A percentile compares a stretch with the other conserved stretches of the same genome.
phyloP scores from a whole-genome alignment of 2,329 filamentous ascomycete species.

The Torrubiellomyces zombiae region DNA sequence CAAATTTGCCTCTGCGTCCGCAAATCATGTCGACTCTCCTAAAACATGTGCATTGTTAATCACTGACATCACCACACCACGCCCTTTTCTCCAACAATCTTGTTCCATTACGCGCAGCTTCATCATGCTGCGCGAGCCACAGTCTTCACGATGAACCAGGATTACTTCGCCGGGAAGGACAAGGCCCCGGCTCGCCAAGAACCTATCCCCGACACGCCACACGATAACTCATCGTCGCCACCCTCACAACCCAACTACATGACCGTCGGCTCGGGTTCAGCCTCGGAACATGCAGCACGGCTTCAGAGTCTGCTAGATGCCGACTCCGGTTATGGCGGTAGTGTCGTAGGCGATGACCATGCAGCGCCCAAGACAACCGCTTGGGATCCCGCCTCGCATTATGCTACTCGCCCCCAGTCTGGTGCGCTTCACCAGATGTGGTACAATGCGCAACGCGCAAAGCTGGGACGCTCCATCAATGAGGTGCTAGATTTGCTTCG shows the following conservation, averaged over 20 bases:
- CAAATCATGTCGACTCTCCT: too few species aligned
- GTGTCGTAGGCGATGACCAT: slow-evolving; percentile 47
- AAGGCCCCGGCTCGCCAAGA: slow-evolving; percentile 24
- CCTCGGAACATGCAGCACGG: slow-evolving; percentile 64
- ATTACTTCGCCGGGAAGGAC: slow-evolving; percentile 38
- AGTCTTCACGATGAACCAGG: slow-evolving; percentile 38
- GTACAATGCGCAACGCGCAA: slow-evolving; percentile 83
- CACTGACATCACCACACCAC: too few species aligned
- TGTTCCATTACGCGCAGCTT: too few species aligned
- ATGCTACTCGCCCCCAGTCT: slow-evolving; percentile 38
- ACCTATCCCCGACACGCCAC: slow-evolving; percentile 12
- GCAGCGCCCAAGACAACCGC: slow-evolving; percentile 10
- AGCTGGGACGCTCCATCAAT: slow-evolving; percentile 75
- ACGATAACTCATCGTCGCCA: slow-evolving; percentile 11
- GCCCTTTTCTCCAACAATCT: too few species aligned
- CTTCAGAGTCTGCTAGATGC: slow-evolving; percentile 68
- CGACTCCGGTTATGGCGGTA: slow-evolving; percentile 87
- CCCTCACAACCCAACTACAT: slow-evolving; percentile 50
- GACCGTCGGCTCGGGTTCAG: slow-evolving; percentile 71
- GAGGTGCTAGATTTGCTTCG: slow-evolving; percentile 71
- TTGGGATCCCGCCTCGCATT: slow-evolving; percentile 21
- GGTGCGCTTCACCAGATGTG: slow-evolving; percentile 83
- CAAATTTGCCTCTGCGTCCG: too few species aligned
- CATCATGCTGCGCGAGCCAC: slow-evolving; percentile 18
- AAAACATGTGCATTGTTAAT: too few species aligned